Evolutionary conservation across 768 basidiomycete species (phyloP).

Genomic region (Gelatoporia subvermispora): DNA sequence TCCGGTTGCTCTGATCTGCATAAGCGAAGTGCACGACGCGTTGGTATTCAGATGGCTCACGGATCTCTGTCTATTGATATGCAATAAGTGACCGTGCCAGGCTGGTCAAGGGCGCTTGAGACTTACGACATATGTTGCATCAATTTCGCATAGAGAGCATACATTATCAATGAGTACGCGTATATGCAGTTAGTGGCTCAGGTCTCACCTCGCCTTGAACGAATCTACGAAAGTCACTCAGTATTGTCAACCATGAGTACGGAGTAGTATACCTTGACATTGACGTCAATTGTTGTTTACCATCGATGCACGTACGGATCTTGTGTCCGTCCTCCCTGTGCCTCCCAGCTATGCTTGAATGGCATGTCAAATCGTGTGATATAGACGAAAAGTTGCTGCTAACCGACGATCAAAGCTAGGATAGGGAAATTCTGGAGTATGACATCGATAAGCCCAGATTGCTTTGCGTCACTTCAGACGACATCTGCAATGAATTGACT

Average conservation of each 20-base stretch:
- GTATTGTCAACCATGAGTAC: not conserved
- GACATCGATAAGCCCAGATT: constrained; percentile 59
- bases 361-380: not conserved
- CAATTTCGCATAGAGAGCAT: constrained; percentile 29
- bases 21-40: not conserved
- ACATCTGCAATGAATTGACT: constrained; percentile 36
- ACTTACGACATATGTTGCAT: constrained; percentile 20
- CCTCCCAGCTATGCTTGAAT: constrained; percentile 31
- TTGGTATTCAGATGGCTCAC: not conserved
- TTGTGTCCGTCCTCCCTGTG: constrained; percentile 37
- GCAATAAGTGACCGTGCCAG: not conserved
- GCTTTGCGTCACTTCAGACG: constrained; percentile 62
- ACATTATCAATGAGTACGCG: constrained; percentile 1
- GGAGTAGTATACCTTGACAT: constrained; percentile 42
- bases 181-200: not conserved
- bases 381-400: constrained; percentile 9
- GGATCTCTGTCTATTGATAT: constrained; percentile 10
- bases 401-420: constrained; percentile 65
- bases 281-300: constrained; percentile 70
- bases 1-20: constrained; percentile 22
- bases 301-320: constrained; percentile 56
- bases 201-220: constrained; percentile 49
- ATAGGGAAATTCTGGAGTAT: constrained; percentile 60
- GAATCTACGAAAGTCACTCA: constrained; percentile 34
- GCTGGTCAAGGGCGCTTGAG: not conserved